phyloP scores from a whole-genome alignment of 805 yeast genomes.

The Pichia cabralensis region DNA sequence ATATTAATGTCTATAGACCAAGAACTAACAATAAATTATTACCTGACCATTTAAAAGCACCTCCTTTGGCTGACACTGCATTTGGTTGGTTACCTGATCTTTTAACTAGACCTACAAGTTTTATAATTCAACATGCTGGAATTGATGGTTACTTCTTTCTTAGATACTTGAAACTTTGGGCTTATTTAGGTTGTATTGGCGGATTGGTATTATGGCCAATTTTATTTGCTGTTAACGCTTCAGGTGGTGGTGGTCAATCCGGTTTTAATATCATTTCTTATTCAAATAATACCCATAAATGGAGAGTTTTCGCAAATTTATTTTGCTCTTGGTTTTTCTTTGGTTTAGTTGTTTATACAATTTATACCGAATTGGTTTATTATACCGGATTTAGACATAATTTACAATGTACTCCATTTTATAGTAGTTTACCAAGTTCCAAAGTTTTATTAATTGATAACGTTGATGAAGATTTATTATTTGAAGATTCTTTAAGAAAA shows the following conservation, averaged over 20 bases:
- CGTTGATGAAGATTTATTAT: constrained; percentile 36
- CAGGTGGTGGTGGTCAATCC: constrained; percentile 42
- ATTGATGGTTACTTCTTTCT: constrained; percentile 70
- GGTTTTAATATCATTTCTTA: constrained; percentile 62
- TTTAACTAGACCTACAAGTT: constrained; percentile 46
- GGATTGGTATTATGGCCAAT: constrained; percentile 56
- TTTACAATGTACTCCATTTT: constrained; percentile 60
- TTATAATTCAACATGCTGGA: constrained; percentile 59
- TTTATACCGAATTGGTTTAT: constrained; percentile 66
- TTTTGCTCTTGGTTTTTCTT: constrained; percentile 68
- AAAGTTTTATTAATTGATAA: constrained; percentile 68
- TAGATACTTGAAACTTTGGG: constrained; percentile 51
- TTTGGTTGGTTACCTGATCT: constrained; percentile 48
- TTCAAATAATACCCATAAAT: constrained; percentile 51
- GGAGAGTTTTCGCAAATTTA: constrained; percentile 64
- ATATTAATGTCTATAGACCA: constrained; percentile 43
- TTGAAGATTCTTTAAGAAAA: constrained; percentile 41
- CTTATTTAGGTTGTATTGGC: constrained; percentile 40
- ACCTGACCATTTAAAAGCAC: constrained; percentile 31
- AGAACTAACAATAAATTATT: constrained; percentile 35
- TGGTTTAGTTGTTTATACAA: constrained; percentile 52
- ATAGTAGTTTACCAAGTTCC: constrained; percentile 58
- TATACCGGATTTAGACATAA: constrained; percentile 67
- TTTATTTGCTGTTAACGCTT: constrained; percentile 64
- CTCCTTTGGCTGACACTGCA: constrained; percentile 33